Conservation (phyloP, 202 grass and related monocot species). For the Digitaria exilis region DNA sequence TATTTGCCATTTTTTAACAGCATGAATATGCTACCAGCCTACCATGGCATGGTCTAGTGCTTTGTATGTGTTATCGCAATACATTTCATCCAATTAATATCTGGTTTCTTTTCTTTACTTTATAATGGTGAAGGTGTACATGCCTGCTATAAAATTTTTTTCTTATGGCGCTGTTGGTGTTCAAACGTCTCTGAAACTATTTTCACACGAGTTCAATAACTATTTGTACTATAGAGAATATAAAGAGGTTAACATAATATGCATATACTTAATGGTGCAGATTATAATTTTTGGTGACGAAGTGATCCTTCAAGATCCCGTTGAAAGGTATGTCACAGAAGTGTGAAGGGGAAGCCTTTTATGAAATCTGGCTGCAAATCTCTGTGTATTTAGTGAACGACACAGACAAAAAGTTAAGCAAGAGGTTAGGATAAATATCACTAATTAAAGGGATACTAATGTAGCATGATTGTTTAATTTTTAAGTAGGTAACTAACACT, state of each 20-base stretch:
- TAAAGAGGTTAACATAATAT: slow-evolving; percentile 34
- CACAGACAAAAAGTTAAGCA: slow-evolving; percentile 11
- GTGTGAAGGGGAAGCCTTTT: slow-evolving; percentile 14
- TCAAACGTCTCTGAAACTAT: slow-evolving; percentile 19
- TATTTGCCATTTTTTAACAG: background rate
- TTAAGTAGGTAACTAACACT: slow-evolving; percentile 6
- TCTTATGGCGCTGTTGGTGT: slow-evolving; percentile 5
- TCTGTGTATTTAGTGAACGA: slow-evolving; percentile 29
- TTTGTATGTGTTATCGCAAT: background rate
- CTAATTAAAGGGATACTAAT: slow-evolving; percentile 5
- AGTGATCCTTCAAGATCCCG: slow-evolving; percentile 83
- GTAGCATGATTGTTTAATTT: slow-evolving; percentile 11
- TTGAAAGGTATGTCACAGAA: slow-evolving; percentile 66
- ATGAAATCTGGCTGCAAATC: slow-evolving; percentile 8
- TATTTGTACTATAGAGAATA: background rate
- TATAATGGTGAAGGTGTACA: slow-evolving; percentile 3
- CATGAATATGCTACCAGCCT: background rate
- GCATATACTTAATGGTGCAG: slow-evolving; percentile 49
- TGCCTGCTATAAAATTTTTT: background rate
- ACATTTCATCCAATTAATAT: slow-evolving; percentile 1
- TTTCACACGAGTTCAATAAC: background rate
- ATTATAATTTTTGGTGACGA: slow-evolving; percentile 93
- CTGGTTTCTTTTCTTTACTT: background rate
- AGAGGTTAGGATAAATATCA: slow-evolving; percentile 20
- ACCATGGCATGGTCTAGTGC: background rate